phyloP scores from a whole-genome alignment of 305 asterid genomes.

The Petunia hybrid region DNA sequence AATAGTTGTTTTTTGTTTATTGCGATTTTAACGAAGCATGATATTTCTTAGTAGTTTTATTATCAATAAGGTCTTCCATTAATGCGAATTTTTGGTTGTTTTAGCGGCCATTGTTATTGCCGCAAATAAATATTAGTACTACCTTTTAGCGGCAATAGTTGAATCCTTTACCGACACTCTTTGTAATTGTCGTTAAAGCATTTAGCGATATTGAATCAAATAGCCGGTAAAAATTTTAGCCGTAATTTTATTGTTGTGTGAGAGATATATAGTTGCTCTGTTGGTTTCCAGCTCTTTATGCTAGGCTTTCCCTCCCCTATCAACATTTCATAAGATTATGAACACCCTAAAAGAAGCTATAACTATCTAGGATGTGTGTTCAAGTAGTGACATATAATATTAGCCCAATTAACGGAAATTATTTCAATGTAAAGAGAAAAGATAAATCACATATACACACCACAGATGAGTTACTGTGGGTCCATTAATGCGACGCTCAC shows the following conservation, averaged over 20 bases:
- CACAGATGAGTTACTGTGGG: constrained; percentile 98
- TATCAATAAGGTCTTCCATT: no score
- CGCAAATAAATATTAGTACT: no score
- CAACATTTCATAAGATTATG: constrained; percentile 24
- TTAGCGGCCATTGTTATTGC: no score
- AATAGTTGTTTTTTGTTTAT: no score
- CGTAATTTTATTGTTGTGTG: no score
- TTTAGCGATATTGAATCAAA: no score
- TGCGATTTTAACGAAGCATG: no score
- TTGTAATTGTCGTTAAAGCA: constrained; percentile 22
- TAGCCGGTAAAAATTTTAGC: no score
- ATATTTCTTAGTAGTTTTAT: no score
- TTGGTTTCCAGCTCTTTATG: constrained; percentile 2
- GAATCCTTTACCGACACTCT: not conserved
- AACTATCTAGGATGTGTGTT: constrained; percentile 1
- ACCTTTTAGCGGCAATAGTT: no score
- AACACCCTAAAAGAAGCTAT: constrained; percentile 5
- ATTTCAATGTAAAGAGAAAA: not conserved
- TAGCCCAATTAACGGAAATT: not conserved
- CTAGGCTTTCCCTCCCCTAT: not conserved
- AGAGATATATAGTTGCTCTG: not conserved
- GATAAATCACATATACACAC: constrained; percentile 48
- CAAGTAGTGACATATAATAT: constrained; percentile 1
- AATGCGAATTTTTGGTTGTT: no score
- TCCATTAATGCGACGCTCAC: constrained; percentile 96